Evolutionary conservation across 2,329 filamentous ascomycete species (phyloP).

Genomic region (Fusarium sp.): DNA sequence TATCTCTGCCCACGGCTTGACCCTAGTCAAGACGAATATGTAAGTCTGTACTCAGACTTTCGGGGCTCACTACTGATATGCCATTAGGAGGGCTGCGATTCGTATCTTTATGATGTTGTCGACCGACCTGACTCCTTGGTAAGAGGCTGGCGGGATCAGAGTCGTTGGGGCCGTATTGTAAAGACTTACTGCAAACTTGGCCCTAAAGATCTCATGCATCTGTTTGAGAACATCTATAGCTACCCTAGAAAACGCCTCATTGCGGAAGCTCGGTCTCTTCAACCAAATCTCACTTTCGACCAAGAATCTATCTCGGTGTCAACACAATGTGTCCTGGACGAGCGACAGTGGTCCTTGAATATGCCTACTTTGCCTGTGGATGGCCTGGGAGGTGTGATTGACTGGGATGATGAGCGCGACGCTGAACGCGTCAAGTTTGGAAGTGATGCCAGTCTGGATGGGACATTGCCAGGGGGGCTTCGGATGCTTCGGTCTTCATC

Average conservation of each 20-base stretch:
- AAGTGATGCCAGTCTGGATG: constrained; percentile 50
- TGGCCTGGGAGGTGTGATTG: constrained; percentile 51
- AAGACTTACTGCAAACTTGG: constrained; percentile 59
- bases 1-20: constrained; percentile 58
- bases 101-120: constrained; percentile 34
- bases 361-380: constrained; percentile 46
- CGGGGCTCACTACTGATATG: not conserved
- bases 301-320: constrained; percentile 55
- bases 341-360: constrained; percentile 47
- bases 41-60: constrained; percentile 36
- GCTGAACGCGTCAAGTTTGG: constrained; percentile 42
- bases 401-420: constrained; percentile 52
- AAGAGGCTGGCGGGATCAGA: constrained; percentile 49
- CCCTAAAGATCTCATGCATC: constrained; percentile 58
- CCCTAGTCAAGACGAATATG: constrained; percentile 44
- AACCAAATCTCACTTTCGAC: constrained; percentile 54
- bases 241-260: constrained; percentile 57
- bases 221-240: constrained; percentile 56
- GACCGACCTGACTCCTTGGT: constrained; percentile 45
- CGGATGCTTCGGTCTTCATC: constrained; percentile 43
- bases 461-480: constrained; percentile 45
- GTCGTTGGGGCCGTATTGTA: constrained; percentile 50
- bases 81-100: constrained; percentile 29
- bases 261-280: constrained; percentile 49
- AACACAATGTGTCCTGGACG: constrained; percentile 49